A percentile compares a stretch with the other conserved stretches of the same genome.
Evolutionary conservation across 2,329 filamentous ascomycete species (phyloP).

Genomic region (Chaetomium globosum): DNA sequence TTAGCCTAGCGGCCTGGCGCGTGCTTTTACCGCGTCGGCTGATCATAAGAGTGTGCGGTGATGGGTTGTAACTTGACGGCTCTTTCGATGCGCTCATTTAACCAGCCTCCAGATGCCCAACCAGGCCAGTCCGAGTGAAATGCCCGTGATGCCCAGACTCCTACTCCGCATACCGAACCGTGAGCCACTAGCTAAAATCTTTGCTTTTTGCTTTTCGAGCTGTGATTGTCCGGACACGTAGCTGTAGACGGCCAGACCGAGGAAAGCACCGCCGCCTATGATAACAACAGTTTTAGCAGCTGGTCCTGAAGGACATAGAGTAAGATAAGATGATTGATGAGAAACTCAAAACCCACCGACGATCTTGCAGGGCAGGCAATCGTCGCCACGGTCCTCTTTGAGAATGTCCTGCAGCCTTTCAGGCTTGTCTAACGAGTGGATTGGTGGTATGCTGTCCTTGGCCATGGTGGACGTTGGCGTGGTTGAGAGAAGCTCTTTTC

Average conservation of each 20-base stretch:
- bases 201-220: slow-evolving; percentile 65
- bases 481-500: slow-evolving; percentile 6
- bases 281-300: slow-evolving; percentile 1
- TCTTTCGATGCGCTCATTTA: slow-evolving; percentile 46
- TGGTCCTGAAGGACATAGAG: neutral
- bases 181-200: slow-evolving; percentile 69
- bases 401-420: slow-evolving; percentile 63
- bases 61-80: neutral
- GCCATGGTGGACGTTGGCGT: slow-evolving; percentile 44
- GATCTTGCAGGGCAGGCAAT: slow-evolving; percentile 72
- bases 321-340: neutral
- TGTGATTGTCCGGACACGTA: slow-evolving; percentile 75
- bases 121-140: slow-evolving; percentile 68
- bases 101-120: slow-evolving; percentile 71
- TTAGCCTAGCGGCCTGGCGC: neutral
- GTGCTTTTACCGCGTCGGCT: no score
- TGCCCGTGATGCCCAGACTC: slow-evolving; percentile 65
- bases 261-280: slow-evolving; percentile 72
- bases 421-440: slow-evolving; percentile 60
- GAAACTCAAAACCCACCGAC: slow-evolving; percentile 58
- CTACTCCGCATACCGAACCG: slow-evolving; percentile 73
- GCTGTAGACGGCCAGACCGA: slow-evolving; percentile 75
- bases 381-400: slow-evolving; percentile 59
- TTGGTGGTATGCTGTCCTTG: slow-evolving; percentile 51
- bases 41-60: neutral